Conservation (phyloP, 148 eudicot species). For the Camellia lanceoleosa region DNA sequence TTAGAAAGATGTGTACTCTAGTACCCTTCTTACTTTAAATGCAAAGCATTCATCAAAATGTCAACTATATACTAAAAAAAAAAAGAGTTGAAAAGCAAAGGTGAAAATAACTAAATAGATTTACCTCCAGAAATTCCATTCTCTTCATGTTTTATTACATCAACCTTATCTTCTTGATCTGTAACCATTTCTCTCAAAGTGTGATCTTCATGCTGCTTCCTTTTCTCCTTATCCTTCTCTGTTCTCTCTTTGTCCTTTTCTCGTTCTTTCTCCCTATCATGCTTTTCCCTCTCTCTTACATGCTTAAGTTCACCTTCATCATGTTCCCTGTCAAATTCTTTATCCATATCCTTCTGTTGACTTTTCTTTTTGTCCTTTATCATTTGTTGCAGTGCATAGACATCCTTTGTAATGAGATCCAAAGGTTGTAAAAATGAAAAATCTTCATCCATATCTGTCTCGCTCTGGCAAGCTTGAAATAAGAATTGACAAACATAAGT, state of each 20-base stretch:
- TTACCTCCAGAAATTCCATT: conserved; percentile 38
- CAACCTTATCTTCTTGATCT: conserved; percentile 31
- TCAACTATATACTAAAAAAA: background rate
- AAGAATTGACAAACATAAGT: conserved; percentile 16
- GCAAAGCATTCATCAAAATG: background rate
- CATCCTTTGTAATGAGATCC: conserved; percentile 82
- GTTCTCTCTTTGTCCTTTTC: conserved; percentile 34
- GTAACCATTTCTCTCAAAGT: conserved; percentile 24
- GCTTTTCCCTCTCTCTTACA: conserved; percentile 36
- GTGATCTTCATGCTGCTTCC: conserved; percentile 26
- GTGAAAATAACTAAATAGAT: background rate
- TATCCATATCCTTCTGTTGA: conserved; percentile 40
- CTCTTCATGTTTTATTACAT: conserved; percentile 31
- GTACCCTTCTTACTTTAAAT: background rate
- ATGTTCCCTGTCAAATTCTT: conserved; percentile 37
- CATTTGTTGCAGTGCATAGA: conserved; percentile 51
- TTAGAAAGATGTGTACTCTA: background rate
- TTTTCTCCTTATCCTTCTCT: conserved; percentile 31
- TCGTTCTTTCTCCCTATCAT: conserved; percentile 39
- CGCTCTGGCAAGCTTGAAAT: conserved; percentile 41
- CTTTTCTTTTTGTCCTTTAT: conserved; percentile 59
- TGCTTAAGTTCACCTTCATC: conserved; percentile 50
- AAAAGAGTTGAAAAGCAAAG: background rate
- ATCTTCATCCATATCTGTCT: conserved; percentile 62
- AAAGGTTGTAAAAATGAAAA: conserved; percentile 62